Evolutionary conservation across 106 monocot genomes (phyloP).

Genomic region (Allium fistulosum): DNA sequence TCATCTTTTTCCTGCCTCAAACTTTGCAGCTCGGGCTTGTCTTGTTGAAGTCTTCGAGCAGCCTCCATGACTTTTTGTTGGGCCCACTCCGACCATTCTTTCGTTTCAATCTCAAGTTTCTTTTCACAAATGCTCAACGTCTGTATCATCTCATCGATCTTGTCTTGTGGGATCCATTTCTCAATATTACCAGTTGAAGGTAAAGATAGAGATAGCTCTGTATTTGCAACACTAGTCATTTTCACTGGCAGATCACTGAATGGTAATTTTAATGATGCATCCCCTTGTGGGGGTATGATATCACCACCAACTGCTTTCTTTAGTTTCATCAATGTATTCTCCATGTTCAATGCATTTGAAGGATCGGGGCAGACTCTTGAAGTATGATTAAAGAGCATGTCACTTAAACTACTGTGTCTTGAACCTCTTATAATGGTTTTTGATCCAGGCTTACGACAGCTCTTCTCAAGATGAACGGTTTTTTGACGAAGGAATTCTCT

Average conservation of each 20-base stretch:
- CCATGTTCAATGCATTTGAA: slow-evolving; percentile 22
- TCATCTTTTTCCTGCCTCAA: slow-evolving; percentile 78
- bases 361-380: slow-evolving; percentile 18
- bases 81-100: slow-evolving; percentile 86
- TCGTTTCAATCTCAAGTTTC: slow-evolving; percentile 56
- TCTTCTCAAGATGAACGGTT: slow-evolving; percentile 58
- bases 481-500: slow-evolving; percentile 60
- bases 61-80: slow-evolving; percentile 86
- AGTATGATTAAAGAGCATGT: slow-evolving; percentile 47
- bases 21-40: slow-evolving; percentile 62
- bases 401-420: slow-evolving; percentile 34
- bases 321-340: slow-evolving; percentile 40
- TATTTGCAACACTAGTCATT: slow-evolving; percentile 31
- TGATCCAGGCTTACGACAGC: slow-evolving; percentile 54
- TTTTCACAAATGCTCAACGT: slow-evolving; percentile 35
- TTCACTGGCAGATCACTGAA: too few relatives aligned
- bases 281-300: too few relatives aligned
- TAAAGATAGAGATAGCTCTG: slow-evolving; percentile 61
- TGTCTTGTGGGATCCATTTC: slow-evolving; percentile 34
- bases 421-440: slow-evolving; percentile 43
- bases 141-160: slow-evolving; percentile 58
- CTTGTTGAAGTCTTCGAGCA: slow-evolving; percentile 57
- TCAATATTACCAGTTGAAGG: slow-evolving; percentile 24
- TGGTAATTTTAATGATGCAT: too few relatives aligned
- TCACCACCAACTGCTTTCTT: slow-evolving; percentile 8